Evolutionary conservation across 1,284 basidiomycete species (phyloP).

Genomic region (Phylloboletellus chloephorus): DNA sequence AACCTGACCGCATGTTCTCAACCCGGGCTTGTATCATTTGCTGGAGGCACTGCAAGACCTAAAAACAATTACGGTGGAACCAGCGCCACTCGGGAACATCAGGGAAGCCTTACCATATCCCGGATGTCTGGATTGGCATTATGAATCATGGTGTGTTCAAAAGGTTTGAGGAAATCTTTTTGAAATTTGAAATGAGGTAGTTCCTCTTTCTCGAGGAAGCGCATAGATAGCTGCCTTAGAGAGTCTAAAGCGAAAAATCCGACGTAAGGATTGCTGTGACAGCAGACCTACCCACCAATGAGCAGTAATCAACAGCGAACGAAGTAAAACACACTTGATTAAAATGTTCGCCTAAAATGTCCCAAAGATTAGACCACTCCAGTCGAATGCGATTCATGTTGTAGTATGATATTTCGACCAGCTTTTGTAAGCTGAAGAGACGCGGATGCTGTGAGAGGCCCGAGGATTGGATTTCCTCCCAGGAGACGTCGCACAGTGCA

Average conservation of each 20-base stretch:
- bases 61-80: slow-evolving; percentile 6
- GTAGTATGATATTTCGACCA: slow-evolving; percentile 99
- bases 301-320: slow-evolving; percentile 1
- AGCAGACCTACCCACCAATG: slow-evolving; percentile 70
- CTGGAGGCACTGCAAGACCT: slow-evolving; percentile 96
- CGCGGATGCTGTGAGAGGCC: slow-evolving; percentile 90
- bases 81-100: slow-evolving; percentile 12
- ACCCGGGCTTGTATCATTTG: slow-evolving; percentile 98
- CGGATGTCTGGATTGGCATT: slow-evolving; percentile 93
- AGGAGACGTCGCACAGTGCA: slow-evolving; percentile 94
- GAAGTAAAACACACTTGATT: slow-evolving; percentile 69
- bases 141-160: slow-evolving; percentile 97
- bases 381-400: slow-evolving; percentile 99
- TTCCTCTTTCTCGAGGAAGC: slow-evolving; percentile 98
- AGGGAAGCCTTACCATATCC: slow-evolving; percentile 73
- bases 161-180: slow-evolving; percentile 97
- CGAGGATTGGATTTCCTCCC: slow-evolving; percentile 99
- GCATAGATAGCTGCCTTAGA: slow-evolving; percentile 96
- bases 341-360: slow-evolving; percentile 97
- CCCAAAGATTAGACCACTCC: slow-evolving; percentile 99
- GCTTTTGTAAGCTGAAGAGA: slow-evolving; percentile 95
- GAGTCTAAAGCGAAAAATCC: slow-evolving; percentile 97
- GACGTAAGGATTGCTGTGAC: slow-evolving; percentile 96
- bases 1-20: slow-evolving; percentile 95
- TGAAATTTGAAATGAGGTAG: slow-evolving; percentile 98